Evolutionary conservation across 2,329 filamentous ascomycete species (phyloP), one percentile per base, ranked within the genome.

Genomic region (Blastomyces silverae): DNA sequence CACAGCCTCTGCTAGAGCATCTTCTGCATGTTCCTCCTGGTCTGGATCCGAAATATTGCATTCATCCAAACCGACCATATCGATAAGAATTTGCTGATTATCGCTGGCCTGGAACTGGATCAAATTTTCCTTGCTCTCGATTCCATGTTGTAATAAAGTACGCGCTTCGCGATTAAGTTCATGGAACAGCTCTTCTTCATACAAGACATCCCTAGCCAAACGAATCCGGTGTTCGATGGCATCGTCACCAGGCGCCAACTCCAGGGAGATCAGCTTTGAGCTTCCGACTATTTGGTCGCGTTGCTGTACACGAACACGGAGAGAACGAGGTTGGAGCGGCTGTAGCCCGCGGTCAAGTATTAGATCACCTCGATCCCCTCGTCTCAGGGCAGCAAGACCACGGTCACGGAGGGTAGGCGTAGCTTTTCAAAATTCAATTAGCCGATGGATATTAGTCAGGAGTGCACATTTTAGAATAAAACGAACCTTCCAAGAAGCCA

Each of bases 141-240:
- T 87, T 11, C 88, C 85, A 66, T 90, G 87, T 13, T 87, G 86
- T 2, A 88, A 82, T 28, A 96, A 80, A 0, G 83, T 83, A 20
- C 92, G 88, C 0, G 89, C 87, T 77, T 99, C 94, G 22, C 91
- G 84, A 62, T 88, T 87, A 66, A 97, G 81, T 76, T 99, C 94
- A 70, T 96, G 87, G 83, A 92, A 97, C 1, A 99, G 79, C 73
- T 99, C 94, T 2, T 88, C 83, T 46, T 85, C 82, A 34, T 81
- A 79, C 5, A 85, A 77, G 1, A 83, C 81, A 53, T 81, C 79
- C 3, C 84, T 83, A 25, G 74, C 76, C 67, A 75, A 74, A 17
- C 74, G 69, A 56, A 74, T 75, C 69, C 74, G 68, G 75, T 72
- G 65, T 71, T 79, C 74, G 17, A 76, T 73, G 0, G 75, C 70